Evolutionary conservation across 2,329 filamentous ascomycete genomes (phyloP), one percentile per base, ranked within the genome.

Genomic region (Nemania serpens): DNA sequence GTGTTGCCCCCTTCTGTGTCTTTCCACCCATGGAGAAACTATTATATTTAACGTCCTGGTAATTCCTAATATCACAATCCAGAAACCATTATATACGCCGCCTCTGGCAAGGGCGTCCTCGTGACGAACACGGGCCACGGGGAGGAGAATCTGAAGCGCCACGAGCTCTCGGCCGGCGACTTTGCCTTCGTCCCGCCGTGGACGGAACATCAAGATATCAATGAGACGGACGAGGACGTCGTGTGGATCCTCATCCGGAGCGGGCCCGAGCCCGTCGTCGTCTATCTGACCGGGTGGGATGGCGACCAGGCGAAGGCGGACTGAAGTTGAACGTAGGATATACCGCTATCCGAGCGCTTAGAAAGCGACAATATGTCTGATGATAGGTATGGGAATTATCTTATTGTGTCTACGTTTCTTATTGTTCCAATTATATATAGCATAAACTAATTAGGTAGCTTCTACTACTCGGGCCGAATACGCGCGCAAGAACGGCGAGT

Each of bases 161-260:
- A 88, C 63, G 77, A 83, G 17, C 78, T 92, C 6, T 74, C 74
- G 1, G 79, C 84, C 0, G 89, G 89, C 0, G 88, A 91, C 71
- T 91, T 90, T 73, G 88, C 87, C 2, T 80, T 90, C 56, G 82
- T 91, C 12, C 89, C 89, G 0, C 84, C 88, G 0, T 90, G 83
- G 80, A 84, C 85, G 0, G 88, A 91, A 71, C 88, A 91, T 74
- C 88, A 91, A 71, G 82, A 88, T 55, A 77, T 87, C 18, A 91
- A 91, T 68, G 83, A 90, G 39, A 82, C 82, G 1, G 84, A 87
- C 45, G 73, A 72, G 1, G 81, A 84, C 34, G 76, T 88, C 1
- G 82, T 86, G 39, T 90, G 88, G 85, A 81, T 90, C 11, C 82
- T 91, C 46, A 84, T 86, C 5, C 81, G 88, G 20, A 86, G 83